Conservation (phyloP, 2,329 filamentous ascomycete species). For the Drechslerella coelobrocha region DNA sequence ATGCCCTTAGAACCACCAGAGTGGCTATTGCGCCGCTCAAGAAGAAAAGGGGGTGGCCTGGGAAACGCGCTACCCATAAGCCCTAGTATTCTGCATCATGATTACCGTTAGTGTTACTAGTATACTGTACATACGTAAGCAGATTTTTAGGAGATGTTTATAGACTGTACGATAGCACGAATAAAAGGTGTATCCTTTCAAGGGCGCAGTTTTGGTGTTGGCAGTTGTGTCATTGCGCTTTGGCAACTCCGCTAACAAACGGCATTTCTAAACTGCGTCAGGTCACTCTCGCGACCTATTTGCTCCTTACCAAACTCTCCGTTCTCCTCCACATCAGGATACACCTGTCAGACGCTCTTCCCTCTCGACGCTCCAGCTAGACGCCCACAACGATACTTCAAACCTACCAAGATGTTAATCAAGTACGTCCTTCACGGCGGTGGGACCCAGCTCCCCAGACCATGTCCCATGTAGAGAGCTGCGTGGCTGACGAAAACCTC, state of each 20-base stretch:
- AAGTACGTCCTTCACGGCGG: slow-evolving; percentile 58
- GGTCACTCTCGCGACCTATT: slow-evolving; percentile 5
- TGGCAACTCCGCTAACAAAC: slow-evolving; percentile 25
- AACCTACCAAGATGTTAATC: slow-evolving; percentile 62
- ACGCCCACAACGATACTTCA: neutral
- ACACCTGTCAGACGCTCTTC: neutral
- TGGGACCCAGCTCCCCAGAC: neutral
- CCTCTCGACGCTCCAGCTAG: neutral
- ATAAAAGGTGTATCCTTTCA: neutral
- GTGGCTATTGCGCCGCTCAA: too few relatives aligned
- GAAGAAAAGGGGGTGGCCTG: too few relatives aligned
- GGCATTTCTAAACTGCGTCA: neutral
- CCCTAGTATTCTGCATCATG: too few relatives aligned
- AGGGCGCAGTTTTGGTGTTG: slow-evolving; percentile 28
- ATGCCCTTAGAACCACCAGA: too few relatives aligned
- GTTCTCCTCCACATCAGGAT: slow-evolving; percentile 5
- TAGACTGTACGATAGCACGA: neutral
- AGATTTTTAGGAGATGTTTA: too few relatives aligned
- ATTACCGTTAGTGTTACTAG: too few relatives aligned
- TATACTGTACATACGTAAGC: too few relatives aligned
- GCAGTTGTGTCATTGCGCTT: slow-evolving; percentile 41
- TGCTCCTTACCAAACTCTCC: slow-evolving; percentile 1
- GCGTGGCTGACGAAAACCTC: slow-evolving; percentile 22
- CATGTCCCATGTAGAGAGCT: neutral
- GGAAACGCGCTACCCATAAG: too few relatives aligned